Conservation (phyloP, 768 basidiomycete genomes). For the Russula vinacea region DNA sequence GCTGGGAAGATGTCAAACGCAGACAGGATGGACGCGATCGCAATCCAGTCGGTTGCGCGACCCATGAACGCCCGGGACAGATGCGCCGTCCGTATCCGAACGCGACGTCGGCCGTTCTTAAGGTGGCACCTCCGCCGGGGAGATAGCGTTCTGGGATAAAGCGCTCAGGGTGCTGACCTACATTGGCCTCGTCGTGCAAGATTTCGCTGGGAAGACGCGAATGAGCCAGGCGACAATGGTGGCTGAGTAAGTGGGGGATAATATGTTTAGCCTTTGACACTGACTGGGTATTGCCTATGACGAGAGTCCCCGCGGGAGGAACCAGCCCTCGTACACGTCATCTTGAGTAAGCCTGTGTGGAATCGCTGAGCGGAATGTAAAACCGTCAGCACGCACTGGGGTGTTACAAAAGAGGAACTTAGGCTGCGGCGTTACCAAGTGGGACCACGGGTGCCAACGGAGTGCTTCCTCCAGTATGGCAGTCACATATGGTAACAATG, state of each 20-base stretch:
- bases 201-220: conserved; percentile 3
- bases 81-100: conserved; percentile 21
- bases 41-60: conserved; percentile 39
- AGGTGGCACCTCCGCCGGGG: background rate
- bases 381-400: background rate
- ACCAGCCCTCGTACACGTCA: conserved; percentile 30
- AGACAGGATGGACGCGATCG: conserved; percentile 40
- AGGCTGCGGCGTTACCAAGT: conserved; percentile 19
- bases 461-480: conserved; percentile 32
- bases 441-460: conserved; percentile 29
- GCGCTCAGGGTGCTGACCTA: conserved; percentile 7
- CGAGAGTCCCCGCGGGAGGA: conserved; percentile 29
- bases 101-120: conserved; percentile 8
- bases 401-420: too few relatives aligned
- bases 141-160: conserved; percentile 13
- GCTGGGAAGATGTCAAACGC: conserved; percentile 37
- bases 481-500: conserved; percentile 29
- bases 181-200: conserved; percentile 27
- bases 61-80: conserved; percentile 37
- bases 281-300: conserved; percentile 30
- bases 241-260: background rate
- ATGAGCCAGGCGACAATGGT: too few relatives aligned
- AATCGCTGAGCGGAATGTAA: background rate
- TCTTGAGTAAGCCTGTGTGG: conserved; percentile 21
- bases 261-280: background rate